Conservation (phyloP, 306 rosid genomes). For the Gillenia trifoliata region DNA sequence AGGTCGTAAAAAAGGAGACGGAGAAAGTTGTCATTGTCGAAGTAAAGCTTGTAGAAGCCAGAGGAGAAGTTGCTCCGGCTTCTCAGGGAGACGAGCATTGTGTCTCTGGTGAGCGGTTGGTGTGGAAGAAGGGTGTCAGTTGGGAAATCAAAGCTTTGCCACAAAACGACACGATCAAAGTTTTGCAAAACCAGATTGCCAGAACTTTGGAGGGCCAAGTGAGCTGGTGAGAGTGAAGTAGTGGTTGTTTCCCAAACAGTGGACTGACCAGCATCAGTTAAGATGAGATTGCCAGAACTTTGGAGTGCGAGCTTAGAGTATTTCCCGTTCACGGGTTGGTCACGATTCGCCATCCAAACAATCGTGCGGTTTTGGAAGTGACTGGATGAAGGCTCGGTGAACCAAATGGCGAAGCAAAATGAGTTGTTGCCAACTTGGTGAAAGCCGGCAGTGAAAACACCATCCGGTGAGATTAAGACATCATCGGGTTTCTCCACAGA, state of each 20-base stretch:
- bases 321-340: slow-evolving; percentile 40
- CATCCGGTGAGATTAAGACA: slow-evolving; percentile 31
- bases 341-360: slow-evolving; percentile 61
- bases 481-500: slow-evolving; percentile 29
- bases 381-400: background rate
- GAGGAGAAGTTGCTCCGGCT: slow-evolving; percentile 41
- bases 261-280: slow-evolving; percentile 28
- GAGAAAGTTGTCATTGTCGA: slow-evolving; percentile 40
- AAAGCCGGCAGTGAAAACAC: slow-evolving; percentile 53
- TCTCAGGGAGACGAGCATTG: slow-evolving; percentile 40
- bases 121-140: slow-evolving; percentile 50
- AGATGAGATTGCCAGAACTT: slow-evolving; percentile 29
- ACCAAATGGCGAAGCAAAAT: slow-evolving; percentile 51
- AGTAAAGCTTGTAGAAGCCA: slow-evolving; percentile 42
- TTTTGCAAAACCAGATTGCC: slow-evolving; percentile 40
- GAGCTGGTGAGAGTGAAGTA: background rate
- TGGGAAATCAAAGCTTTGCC: slow-evolving; percentile 58
- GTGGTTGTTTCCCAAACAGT: slow-evolving; percentile 38
- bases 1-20: slow-evolving; percentile 48
- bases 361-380: slow-evolving; percentile 17
- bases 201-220: slow-evolving; percentile 20
- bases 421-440: slow-evolving; percentile 41
- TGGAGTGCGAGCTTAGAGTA: slow-evolving; percentile 39
- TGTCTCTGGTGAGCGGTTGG: slow-evolving; percentile 33
- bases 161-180: slow-evolving; percentile 11